Evolutionary conservation across 371 early-diverging fungal genomes (phyloP).

Genomic region (Chytridium lagenaria): DNA sequence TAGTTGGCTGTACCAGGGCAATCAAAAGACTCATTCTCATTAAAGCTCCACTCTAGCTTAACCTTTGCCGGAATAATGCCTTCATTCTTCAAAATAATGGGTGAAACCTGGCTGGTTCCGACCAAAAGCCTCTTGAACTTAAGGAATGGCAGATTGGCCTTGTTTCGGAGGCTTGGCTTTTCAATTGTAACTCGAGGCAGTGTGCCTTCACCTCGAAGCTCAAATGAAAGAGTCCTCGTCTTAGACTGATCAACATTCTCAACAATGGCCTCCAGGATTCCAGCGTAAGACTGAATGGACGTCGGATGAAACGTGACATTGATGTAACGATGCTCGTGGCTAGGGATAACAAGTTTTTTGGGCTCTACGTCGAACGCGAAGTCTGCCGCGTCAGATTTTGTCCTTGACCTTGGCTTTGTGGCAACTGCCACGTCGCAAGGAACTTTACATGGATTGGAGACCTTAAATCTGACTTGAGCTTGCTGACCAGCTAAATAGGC

Average conservation of each 20-base stretch:
- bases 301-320: slow-evolving; percentile 60
- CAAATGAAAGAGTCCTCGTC: slow-evolving; percentile 53
- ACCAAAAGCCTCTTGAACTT: slow-evolving; percentile 54
- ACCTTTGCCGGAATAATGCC: slow-evolving; percentile 59
- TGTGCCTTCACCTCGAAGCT: slow-evolving; percentile 64
- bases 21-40: slow-evolving; percentile 51
- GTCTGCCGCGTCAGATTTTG: slow-evolving; percentile 56
- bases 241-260: slow-evolving; percentile 56
- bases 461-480: slow-evolving; percentile 58
- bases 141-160: slow-evolving; percentile 43
- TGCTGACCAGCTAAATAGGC: slow-evolving; percentile 59
- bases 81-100: slow-evolving; percentile 58
- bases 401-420: slow-evolving; percentile 53
- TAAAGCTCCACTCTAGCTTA: slow-evolving; percentile 55
- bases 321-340: slow-evolving; percentile 60
- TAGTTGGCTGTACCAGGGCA: slow-evolving; percentile 38
- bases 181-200: slow-evolving; percentile 61
- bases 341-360: slow-evolving; percentile 57
- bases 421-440: slow-evolving; percentile 57
- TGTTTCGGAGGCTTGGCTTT: slow-evolving; percentile 46
- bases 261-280: slow-evolving; percentile 61
- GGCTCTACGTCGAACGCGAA: slow-evolving; percentile 65
- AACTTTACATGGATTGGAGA: slow-evolving; percentile 64
- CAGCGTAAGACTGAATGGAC: slow-evolving; percentile 59
- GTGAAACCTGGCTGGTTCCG: slow-evolving; percentile 46